These are phyloP conservation scores for Myxozyma nipponensis DNA, from an alignment of 805 yeast genomes.

Conservation along the genomic window DNA sequence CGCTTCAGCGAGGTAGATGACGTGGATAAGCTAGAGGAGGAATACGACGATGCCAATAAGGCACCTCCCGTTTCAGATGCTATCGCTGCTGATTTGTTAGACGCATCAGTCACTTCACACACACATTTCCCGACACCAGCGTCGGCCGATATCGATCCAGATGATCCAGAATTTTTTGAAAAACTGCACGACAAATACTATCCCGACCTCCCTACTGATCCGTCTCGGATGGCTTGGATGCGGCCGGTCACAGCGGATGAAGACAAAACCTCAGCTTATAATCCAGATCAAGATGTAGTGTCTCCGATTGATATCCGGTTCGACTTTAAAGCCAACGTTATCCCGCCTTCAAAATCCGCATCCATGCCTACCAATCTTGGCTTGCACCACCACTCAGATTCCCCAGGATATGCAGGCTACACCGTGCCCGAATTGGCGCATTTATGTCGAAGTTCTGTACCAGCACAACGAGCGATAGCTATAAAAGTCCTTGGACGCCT, in stretches of 20 bases:
- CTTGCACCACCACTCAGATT: slow-evolving; percentile 85
- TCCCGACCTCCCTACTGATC: slow-evolving; percentile 84
- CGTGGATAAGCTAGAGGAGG: slow-evolving; percentile 1
- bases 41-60: neutral
- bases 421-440: slow-evolving; percentile 79
- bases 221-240: slow-evolving; percentile 89
- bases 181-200: slow-evolving; percentile 79
- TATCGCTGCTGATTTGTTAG: neutral
- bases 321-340: slow-evolving; percentile 78
- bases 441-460: slow-evolving; percentile 68
- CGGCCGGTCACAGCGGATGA: slow-evolving; percentile 49
- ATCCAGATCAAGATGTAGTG: slow-evolving; percentile 41
- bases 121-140: slow-evolving; percentile 20
- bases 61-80: neutral
- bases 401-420: slow-evolving; percentile 89
- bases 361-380: slow-evolving; percentile 58
- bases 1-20: neutral
- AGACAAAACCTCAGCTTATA: slow-evolving; percentile 38
- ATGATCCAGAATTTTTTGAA: slow-evolving; percentile 74
- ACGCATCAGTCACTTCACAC: neutral
- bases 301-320: slow-evolving; percentile 66
- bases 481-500: slow-evolving; percentile 84
- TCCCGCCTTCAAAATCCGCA: slow-evolving; percentile 53
- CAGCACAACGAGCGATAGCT: slow-evolving; percentile 84
- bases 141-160: slow-evolving; percentile 47